phyloP scores from a whole-genome alignment of 805 yeast genomes.

The Yamadazyma phyllophila region DNA sequence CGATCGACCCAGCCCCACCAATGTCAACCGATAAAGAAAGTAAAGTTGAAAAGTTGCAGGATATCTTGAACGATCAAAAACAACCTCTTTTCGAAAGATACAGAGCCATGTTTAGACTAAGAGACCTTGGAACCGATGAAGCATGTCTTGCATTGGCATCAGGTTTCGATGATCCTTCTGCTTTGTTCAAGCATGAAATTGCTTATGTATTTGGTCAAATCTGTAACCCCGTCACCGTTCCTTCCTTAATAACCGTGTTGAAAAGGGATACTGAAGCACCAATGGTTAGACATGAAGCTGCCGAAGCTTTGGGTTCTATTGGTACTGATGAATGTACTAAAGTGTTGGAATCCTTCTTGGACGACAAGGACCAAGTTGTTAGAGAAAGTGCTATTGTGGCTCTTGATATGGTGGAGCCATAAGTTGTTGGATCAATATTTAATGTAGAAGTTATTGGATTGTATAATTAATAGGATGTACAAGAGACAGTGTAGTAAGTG shows the following conservation, averaged over 20 bases:
- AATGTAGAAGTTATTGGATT: background rate
- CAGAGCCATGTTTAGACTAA: conserved; percentile 96
- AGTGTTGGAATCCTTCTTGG: conserved; percentile 71
- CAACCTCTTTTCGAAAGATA: conserved; percentile 88
- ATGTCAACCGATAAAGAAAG: conserved; percentile 57
- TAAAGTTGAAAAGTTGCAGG: conserved; percentile 63
- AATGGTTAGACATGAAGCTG: conserved; percentile 99
- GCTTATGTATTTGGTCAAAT: conserved; percentile 98
- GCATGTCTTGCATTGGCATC: conserved; percentile 89
- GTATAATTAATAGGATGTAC: background rate
- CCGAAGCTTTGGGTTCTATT: conserved; percentile 96
- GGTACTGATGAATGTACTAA: conserved; percentile 96
- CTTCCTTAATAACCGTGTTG: conserved; percentile 79
- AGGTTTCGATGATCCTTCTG: conserved; percentile 88
- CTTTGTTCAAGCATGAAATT: conserved; percentile 94
- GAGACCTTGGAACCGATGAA: conserved; percentile 92
- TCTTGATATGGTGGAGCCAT: conserved; percentile 66
- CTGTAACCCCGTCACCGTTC: conserved; percentile 89
- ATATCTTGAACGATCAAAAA: conserved; percentile 69
- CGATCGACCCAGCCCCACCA: conserved; percentile 99
- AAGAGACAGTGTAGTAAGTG: too few relatives aligned
- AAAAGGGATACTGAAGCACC: conserved; percentile 81
- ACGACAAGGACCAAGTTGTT: conserved; percentile 85
- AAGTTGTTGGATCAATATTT: background rate
- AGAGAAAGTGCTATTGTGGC: conserved; percentile 97